Evolutionary conservation across 495 filamentous ascomycete genomes (phyloP).

Genomic region (Neurospora tetraspora): DNA sequence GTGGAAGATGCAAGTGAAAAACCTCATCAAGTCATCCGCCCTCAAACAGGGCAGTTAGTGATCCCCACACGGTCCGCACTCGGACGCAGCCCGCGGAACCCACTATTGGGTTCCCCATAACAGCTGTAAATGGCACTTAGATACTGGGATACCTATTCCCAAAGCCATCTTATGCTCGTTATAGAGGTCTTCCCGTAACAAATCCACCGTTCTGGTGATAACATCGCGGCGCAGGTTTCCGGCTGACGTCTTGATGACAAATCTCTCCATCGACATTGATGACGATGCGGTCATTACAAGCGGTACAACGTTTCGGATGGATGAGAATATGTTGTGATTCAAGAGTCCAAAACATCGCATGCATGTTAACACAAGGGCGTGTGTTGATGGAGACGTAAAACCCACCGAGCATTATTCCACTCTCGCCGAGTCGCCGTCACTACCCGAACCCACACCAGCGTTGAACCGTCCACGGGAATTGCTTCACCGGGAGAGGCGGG

Average conservation of each 20-base stretch:
- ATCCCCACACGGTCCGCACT: background rate
- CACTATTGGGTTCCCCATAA: background rate
- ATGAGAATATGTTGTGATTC: background rate
- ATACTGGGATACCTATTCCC: background rate
- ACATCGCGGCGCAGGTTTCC: background rate
- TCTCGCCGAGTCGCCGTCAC: background rate
- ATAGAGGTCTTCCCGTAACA: background rate
- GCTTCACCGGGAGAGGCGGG: background rate
- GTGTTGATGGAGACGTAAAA: background rate
- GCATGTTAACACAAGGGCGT: background rate
- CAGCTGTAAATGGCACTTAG: background rate
- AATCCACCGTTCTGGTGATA: background rate
- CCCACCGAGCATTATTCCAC: background rate
- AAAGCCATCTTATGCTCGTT: background rate
- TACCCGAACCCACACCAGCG: background rate
- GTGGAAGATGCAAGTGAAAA: background rate
- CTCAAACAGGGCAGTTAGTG: background rate
- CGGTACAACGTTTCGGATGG: background rate
- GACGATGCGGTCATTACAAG: background rate
- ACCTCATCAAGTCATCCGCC: background rate
- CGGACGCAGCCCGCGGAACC: background rate
- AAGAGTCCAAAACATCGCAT: background rate
- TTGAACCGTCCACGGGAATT: background rate
- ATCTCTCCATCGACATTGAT: background rate
- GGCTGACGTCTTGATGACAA: background rate